A percentile compares a stretch with the other conserved stretches of the same genome.
These are phyloP conservation scores for Thinopyrum elongatum DNA, from an alignment of 176 grass and related monocot species.

Conservation along the genomic window DNA sequence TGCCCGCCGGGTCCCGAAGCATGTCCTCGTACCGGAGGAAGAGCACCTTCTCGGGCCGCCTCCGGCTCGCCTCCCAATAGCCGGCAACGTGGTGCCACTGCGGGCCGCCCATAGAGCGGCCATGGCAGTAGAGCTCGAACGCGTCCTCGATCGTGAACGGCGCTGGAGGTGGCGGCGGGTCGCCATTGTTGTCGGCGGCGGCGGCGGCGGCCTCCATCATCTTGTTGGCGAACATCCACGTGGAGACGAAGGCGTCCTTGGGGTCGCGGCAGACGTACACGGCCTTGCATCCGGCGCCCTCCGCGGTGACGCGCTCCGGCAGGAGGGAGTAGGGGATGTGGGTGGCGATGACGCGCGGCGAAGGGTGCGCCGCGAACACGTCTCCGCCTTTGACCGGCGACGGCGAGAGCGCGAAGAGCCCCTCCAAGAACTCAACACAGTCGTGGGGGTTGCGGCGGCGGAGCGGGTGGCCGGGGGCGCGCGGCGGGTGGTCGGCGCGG, in stretches of 20 bases:
- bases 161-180: not conserved
- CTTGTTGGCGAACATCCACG: conserved; percentile 3
- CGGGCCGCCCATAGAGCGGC: not conserved
- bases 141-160: not conserved
- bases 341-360: conserved; percentile 18
- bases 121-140: conserved; percentile 18
- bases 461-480: not conserved
- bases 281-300: not conserved
- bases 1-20: not conserved
- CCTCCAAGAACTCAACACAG: conserved; percentile 28
- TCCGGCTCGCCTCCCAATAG: conserved; percentile 33
- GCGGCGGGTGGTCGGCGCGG: not conserved
- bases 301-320: not conserved
- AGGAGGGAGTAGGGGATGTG: conserved; percentile 43
- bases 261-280: conserved; percentile 48
- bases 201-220: not conserved
- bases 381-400: not conserved
- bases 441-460: conserved; percentile 32
- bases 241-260: conserved; percentile 45
- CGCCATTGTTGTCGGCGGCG: not conserved
- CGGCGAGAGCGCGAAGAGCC: not conserved
- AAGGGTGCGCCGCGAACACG: not conserved
- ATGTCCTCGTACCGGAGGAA: conserved; percentile 48
- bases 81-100: conserved; percentile 32
- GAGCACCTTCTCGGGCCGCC: conserved; percentile 22